Evolutionary conservation across 23 red algal species (phyloP).

Genomic region (Gracilaria caudata): DNA sequence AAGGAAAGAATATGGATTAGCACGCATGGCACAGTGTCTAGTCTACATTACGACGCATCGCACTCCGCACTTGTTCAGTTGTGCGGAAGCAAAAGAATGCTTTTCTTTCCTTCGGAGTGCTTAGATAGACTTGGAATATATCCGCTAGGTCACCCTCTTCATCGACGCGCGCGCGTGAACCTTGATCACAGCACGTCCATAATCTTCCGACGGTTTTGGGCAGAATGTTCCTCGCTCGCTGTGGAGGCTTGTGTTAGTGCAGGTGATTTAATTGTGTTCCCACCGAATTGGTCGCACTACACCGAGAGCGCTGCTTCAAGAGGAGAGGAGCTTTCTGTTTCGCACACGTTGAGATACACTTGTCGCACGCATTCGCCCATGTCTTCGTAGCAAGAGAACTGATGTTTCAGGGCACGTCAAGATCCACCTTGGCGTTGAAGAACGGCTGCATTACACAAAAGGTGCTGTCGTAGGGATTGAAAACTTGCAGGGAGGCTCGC

Average conservation of each 20-base stretch:
- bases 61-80: conserved; percentile 53
- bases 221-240: conserved; percentile 17
- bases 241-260: conserved; percentile 40
- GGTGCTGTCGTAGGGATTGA: too few species aligned
- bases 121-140: conserved; percentile 54
- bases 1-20: conserved; percentile 71
- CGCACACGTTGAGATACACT: conserved; percentile 55
- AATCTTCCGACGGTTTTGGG: conserved; percentile 44
- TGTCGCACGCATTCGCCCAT: not conserved
- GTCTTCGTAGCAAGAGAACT: too few species aligned
- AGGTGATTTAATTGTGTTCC: conserved; percentile 67
- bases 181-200: not conserved
- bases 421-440: too few species aligned
- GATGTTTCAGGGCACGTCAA: too few species aligned
- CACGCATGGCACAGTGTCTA: conserved; percentile 60
- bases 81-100: conserved; percentile 65
- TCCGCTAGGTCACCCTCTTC: conserved; percentile 76
- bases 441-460: too few species aligned
- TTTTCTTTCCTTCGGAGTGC: conserved; percentile 64
- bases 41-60: conserved; percentile 74
- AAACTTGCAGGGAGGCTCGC: too few species aligned
- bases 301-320: conserved; percentile 51
- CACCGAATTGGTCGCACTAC: conserved; percentile 78
- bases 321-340: conserved; percentile 49
- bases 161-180: conserved; percentile 51